Base-by-base conservation (phyloP, 768 basidiomycete genomes). In the Mycena metata region DNA sequence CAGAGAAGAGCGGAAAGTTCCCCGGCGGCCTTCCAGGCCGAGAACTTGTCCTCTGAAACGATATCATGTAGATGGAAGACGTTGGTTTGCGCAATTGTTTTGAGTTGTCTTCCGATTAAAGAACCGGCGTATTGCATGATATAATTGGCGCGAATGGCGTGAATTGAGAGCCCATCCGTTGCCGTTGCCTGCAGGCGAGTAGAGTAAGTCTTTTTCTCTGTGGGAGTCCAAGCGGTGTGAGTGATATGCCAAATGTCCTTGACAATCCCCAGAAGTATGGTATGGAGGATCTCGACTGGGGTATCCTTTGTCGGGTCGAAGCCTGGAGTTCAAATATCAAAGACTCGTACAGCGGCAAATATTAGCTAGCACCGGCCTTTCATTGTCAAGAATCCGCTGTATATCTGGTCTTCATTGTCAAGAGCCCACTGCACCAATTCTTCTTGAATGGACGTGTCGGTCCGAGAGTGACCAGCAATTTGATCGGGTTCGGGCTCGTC, bases 251-350 rank as follows among this genome's bases (percentile, higher is more conserved):
- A 86, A 0, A 77, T 41, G 69, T 86, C 85, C 65, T 85, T 85
- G 33, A 79, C 77, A 26, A 81, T 56, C 0, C 85, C 84, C 12
- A 85, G 79, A 0, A 85, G 75, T 30, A 82, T 75, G 0, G 83
- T 83, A 60, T 86, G 84, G 0, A 86, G 78, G 11, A 85, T 75
- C 73, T 86, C 83, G 7, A 83, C 75, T 0, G 83, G 81, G 0
- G 81, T 82, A 72, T 83, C 79, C 36, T 69, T 30, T 8, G 76
- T 57, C 19, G 74, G 70, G 71, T 83, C 78, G 45, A 77, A 76
- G 1, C 76, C 80, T 79, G 67, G 45, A n/a, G 59, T 6, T 4
- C 30, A 11, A 43, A 57, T 3, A 43, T 13, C 15, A 43, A 7
- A 12, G 8, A 24, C 10, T 36, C 7, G 12, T 36, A 42, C 36